Percentiles rank a stretch among this genome's conserved stretches.
phyloP scores from a whole-genome alignment of 345 rosid species.

The Eucalyptus sp. region DNA sequence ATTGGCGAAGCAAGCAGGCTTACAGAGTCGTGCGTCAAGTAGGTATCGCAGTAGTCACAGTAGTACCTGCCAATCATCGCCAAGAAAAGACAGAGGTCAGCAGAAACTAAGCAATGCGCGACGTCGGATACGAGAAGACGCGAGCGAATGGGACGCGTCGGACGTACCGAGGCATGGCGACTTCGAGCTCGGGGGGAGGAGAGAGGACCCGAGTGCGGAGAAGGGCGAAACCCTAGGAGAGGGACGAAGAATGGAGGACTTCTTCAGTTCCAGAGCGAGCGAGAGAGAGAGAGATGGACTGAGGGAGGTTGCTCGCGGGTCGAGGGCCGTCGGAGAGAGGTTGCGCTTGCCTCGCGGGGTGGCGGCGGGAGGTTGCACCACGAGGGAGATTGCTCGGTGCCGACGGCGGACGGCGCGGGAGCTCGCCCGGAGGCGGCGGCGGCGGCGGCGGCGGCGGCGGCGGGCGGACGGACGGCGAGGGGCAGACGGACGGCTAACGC shows the following conservation, averaged over 20 bases:
- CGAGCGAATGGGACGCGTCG: not conserved
- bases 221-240: too few relatives aligned
- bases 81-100: not conserved
- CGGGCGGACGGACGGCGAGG: not conserved
- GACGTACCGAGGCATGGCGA: not conserved
- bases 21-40: conserved; percentile 97
- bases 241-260: too few relatives aligned
- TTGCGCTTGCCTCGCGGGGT: not conserved
- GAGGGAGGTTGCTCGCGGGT: too few relatives aligned
- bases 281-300: too few relatives aligned
- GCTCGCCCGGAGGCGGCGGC: too few relatives aligned
- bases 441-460: not conserved
- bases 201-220: too few relatives aligned
- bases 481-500: not conserved
- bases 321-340: not conserved
- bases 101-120: not conserved
- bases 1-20: conserved; percentile 1
- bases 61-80: conserved; percentile 49
- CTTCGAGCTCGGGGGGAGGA: not conserved
- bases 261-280: too few relatives aligned
- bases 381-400: not conserved
- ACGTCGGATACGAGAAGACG: not conserved
- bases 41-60: conserved; percentile 97
- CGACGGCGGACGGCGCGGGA: too few relatives aligned
- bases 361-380: not conserved